These are phyloP conservation scores for Camellia sinensis DNA, from an alignment of 148 eudicot species.

Conservation along the genomic window DNA sequence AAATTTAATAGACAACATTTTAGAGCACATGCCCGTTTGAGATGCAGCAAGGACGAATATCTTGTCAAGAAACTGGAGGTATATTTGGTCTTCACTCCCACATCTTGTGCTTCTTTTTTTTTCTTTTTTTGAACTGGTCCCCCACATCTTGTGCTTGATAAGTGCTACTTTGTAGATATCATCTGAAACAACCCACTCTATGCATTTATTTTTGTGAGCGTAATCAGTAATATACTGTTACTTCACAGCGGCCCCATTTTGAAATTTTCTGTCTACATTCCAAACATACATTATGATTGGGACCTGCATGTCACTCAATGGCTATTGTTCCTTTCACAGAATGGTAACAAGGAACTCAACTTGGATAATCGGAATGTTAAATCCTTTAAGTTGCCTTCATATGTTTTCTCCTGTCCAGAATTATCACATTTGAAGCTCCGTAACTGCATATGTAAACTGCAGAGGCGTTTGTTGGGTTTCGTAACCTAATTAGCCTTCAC, in stretches of 20 bases:
- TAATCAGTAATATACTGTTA: background rate
- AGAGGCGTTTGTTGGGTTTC: background rate
- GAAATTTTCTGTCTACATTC: background rate
- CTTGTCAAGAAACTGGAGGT: background rate
- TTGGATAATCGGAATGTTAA: background rate
- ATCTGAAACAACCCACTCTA: background rate
- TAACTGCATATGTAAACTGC: background rate
- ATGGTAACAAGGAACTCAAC: background rate
- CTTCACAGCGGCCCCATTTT: background rate
- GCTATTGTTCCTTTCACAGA: background rate
- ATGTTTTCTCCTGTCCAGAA: background rate
- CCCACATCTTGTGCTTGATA: background rate
- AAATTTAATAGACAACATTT: background rate
- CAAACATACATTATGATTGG: background rate
- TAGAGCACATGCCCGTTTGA: background rate
- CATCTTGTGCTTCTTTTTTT: background rate
- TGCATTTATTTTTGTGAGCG: background rate
- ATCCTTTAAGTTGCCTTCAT: background rate
- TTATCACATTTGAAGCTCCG: background rate
- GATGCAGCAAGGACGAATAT: background rate
- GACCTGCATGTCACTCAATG: background rate
- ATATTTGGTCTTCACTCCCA: background rate
- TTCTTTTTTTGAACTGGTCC: background rate
- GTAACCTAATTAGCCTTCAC: background rate
- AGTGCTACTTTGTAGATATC: background rate